These are phyloP conservation scores for Suillus decipiens DNA, from an alignment of 768 basidiomycete genomes.

Conservation along the genomic window DNA sequence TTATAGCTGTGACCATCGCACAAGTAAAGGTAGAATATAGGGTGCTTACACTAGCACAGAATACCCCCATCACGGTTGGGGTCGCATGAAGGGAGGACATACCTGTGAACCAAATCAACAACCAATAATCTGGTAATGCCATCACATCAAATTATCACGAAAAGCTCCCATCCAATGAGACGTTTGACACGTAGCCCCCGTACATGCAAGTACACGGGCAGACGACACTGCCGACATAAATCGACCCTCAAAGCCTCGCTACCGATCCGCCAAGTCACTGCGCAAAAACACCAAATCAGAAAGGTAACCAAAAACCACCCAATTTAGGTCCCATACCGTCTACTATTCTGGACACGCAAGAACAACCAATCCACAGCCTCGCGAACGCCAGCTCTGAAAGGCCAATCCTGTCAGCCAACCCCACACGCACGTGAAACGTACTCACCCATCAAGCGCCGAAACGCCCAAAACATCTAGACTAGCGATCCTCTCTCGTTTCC, in stretches of 20 bases:
- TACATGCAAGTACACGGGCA: not conserved
- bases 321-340: conserved; percentile 44
- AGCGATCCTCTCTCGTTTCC: conserved; percentile 58
- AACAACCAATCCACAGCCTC: conserved; percentile 95
- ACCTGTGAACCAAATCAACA: not conserved
- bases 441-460: conserved; percentile 88
- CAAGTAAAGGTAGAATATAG: not conserved
- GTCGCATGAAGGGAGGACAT: not conserved
- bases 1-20: not conserved
- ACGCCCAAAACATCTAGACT: conserved; percentile 89
- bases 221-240: not conserved
- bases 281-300: not conserved
- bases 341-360: conserved; percentile 88
- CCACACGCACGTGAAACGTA: conserved; percentile 3
- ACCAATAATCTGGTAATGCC: not conserved
- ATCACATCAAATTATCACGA: not conserved
- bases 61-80: not conserved
- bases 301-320: not conserved
- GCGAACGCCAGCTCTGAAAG: conserved; percentile 76
- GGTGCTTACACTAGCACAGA: not conserved
- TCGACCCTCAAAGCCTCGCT: not conserved
- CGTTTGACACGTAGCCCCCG: not conserved
- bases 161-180: not conserved
- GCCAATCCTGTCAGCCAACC: not conserved
- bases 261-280: conserved; percentile 4